Evolutionary conservation across 2,329 filamentous ascomycete genomes (phyloP).

Genomic region (Aureobasidium pullulans): DNA sequence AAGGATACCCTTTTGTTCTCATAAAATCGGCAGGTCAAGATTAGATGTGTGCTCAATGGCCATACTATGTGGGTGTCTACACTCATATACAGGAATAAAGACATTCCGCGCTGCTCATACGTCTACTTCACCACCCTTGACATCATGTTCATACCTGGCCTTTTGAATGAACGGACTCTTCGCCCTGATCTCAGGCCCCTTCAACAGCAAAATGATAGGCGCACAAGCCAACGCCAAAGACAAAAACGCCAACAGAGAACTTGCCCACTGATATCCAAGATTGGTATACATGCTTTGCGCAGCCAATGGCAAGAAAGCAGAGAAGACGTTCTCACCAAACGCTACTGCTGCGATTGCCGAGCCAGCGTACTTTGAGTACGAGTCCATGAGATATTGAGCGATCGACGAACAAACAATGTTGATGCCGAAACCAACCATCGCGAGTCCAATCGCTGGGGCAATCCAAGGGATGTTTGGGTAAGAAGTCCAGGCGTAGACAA

Average conservation of each 20-base stretch:
- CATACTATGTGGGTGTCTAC: neutral
- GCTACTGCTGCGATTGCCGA: slow-evolving; percentile 43
- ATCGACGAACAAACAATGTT: slow-evolving; percentile 40
- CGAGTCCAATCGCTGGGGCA: slow-evolving; percentile 39
- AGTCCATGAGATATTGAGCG: slow-evolving; percentile 44
- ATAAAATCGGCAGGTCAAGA: too few species aligned
- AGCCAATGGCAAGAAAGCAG: slow-evolving; percentile 42
- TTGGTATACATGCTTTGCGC: slow-evolving; percentile 41
- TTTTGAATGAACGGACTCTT: slow-evolving; percentile 28
- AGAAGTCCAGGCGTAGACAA: slow-evolving; percentile 45
- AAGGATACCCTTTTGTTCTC: too few species aligned
- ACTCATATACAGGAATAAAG: neutral
- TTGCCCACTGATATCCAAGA: slow-evolving; percentile 44
- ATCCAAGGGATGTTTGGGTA: slow-evolving; percentile 40
- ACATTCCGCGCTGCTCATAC: neutral
- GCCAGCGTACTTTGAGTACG: slow-evolving; percentile 43
- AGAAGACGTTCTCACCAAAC: slow-evolving; percentile 43
- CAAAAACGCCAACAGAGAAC: slow-evolving; percentile 39
- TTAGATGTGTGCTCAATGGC: neutral
- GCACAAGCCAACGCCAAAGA: slow-evolving; percentile 37
- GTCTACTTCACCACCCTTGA: neutral
- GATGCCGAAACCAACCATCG: slow-evolving; percentile 44
- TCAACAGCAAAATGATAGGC: slow-evolving; percentile 36
- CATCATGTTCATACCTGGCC: slow-evolving; percentile 15
- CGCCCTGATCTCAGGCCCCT: slow-evolving; percentile 26